Base-by-base conservation (phyloP, 2,329 filamentous ascomycete genomes). In the Seiridium unicorne region DNA sequence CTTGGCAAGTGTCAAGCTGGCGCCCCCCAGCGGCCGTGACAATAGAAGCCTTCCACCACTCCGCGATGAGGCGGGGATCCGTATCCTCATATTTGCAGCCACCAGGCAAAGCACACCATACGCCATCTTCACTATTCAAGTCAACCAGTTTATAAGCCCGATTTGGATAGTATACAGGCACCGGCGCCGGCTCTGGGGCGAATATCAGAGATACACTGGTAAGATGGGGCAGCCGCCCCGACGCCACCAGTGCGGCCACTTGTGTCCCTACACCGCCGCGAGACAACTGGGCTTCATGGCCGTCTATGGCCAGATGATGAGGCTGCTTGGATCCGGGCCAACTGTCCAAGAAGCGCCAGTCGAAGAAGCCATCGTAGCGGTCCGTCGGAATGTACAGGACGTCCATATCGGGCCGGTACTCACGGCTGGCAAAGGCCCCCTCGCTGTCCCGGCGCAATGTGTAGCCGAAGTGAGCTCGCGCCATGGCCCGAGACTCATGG, bases 1-100 rank as follows among this genome's bases (percentile, higher is more conserved):
- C 49, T 26, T 36, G 32, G 34, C 35, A 35, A 35, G 32, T 31
- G 9, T 34, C n/a, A n/a, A 53, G 3, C 10, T 35, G 32, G 9
- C 10, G 32, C 11, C 35, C 49, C 10, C 31, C 49, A 3, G 49
- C 49, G 18, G 34, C 49, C 32, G 35, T 35, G 9, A 53, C 11
- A 10, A 53, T 38, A 9, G 49, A 53, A 10, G 10, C 49, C 34
- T 53, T 53, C 49, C 49, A 53, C 49, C 49, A 53, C 31, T 53
- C 49, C 9, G 49, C 49, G 4, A 53, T 53, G 4, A 35, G 49
- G 10, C 32, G 18, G 10, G 49, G 49, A 34, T 53, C 49, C 49
- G 49, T 53, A 13, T 32, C 49, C 49, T 53, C 49, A 35, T 53
- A 53, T 38, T 53, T 53, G 49, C 49, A 53, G 34, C 49, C 49